Evolutionary conservation across 805 yeast species (phyloP).

Genomic region (Schizosaccharomyces lindneri): DNA sequence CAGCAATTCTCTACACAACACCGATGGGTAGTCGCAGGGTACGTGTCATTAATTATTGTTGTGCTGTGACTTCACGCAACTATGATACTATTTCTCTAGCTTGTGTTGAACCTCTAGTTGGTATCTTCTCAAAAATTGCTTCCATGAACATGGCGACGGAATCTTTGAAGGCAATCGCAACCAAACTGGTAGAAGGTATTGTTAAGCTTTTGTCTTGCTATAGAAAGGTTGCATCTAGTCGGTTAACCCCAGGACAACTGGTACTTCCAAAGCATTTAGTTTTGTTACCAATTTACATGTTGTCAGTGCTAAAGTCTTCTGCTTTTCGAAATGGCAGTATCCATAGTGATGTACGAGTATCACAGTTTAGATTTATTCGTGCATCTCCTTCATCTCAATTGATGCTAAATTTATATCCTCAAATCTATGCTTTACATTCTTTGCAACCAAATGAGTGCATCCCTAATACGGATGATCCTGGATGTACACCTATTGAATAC

Average conservation of each 20-base stretch:
- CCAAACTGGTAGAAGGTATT: constrained; percentile 27
- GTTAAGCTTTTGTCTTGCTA: constrained; percentile 35
- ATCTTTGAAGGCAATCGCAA: constrained; percentile 23
- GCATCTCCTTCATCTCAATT: constrained; percentile 31
- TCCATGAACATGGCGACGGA: constrained; percentile 6
- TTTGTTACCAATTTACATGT: constrained; percentile 39
- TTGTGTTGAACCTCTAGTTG: constrained; percentile 43
- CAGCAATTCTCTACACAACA: constrained; percentile 68
- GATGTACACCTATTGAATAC: constrained; percentile 15
- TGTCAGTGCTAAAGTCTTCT: constrained; percentile 44
- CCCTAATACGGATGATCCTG: constrained; percentile 12
- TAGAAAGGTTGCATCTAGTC: constrained; percentile 20
- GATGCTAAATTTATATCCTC: constrained; percentile 52
- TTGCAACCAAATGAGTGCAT: constrained; percentile 33
- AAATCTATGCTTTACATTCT: constrained; percentile 46
- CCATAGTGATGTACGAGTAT: constrained; percentile 40
- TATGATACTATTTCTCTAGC: constrained; percentile 54
- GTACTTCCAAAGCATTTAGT: constrained; percentile 61
- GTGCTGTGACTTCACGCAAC: constrained; percentile 52
- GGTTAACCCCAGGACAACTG: constrained; percentile 30
- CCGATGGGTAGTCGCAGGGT: constrained; percentile 53
- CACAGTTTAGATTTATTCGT: constrained; percentile 26
- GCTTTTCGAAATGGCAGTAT: constrained; percentile 30
- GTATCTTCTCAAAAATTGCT: constrained; percentile 14
- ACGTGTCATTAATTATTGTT: constrained; percentile 61